Evolutionary conservation across 768 basidiomycete genomes (phyloP).

Genomic region (Saitozyma podzolica): DNA sequence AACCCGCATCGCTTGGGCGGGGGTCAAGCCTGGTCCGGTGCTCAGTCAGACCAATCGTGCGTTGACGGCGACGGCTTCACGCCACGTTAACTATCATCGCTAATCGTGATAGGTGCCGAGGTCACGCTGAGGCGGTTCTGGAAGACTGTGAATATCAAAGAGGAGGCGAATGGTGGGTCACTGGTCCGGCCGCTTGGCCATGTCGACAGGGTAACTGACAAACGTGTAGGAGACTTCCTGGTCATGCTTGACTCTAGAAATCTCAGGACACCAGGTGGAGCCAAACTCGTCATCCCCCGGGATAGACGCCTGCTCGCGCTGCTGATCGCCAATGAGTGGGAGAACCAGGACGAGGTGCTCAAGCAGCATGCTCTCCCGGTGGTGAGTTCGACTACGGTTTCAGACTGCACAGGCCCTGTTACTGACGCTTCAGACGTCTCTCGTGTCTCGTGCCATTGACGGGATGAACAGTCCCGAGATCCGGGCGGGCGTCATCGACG

Average conservation of each 20-base stretch:
- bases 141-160: slow-evolving; percentile 81
- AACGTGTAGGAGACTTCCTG: slow-evolving; percentile 51
- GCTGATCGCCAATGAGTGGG: slow-evolving; percentile 94
- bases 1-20: slow-evolving; percentile 7
- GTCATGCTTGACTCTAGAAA: slow-evolving; percentile 79
- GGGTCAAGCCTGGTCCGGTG: slow-evolving; percentile 38
- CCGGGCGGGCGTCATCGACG: slow-evolving; percentile 64
- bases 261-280: slow-evolving; percentile 86
- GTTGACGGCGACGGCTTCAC: slow-evolving; percentile 6
- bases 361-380: slow-evolving; percentile 90
- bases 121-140: slow-evolving; percentile 86
- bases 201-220: not conserved
- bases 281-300: slow-evolving; percentile 68
- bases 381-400: slow-evolving; percentile 56
- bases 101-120: slow-evolving; percentile 67
- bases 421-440: slow-evolving; percentile 67
- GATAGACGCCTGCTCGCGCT: slow-evolving; percentile 73
- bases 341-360: slow-evolving; percentile 78
- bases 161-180: slow-evolving; percentile 54
- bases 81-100: not conserved
- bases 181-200: not conserved
- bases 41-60: slow-evolving; percentile 47
- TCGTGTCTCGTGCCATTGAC: slow-evolving; percentile 88
- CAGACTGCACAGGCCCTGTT: not conserved
- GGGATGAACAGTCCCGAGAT: slow-evolving; percentile 63